Percentiles rank a stretch among this genome's conserved stretches.
phyloP scores from a whole-genome alignment of 805 yeast genomes.

The Priceomyces fermenticarens region DNA sequence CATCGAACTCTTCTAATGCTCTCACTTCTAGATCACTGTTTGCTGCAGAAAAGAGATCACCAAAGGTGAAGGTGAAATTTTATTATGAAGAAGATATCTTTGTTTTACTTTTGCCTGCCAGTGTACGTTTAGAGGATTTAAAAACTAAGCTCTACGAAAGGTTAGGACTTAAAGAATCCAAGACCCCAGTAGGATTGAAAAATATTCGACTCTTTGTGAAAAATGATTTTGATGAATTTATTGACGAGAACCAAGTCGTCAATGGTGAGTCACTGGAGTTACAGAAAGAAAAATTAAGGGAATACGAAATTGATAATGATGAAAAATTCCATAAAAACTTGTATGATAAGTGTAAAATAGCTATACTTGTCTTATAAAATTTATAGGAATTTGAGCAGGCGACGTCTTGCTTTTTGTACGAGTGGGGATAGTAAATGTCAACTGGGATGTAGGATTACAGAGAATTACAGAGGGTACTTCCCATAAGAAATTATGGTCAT shows the following conservation, averaged over 20 bases:
- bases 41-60: constrained; percentile 10
- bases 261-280: constrained; percentile 24
- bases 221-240: constrained; percentile 40
- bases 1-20: constrained; percentile 1
- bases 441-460: too few species aligned
- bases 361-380: constrained; percentile 17
- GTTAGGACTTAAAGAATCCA: constrained; percentile 25
- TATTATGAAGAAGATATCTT: constrained; percentile 80
- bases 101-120: constrained; percentile 57
- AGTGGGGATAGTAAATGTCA: too few species aligned
- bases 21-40: not conserved
- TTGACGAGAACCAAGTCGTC: constrained; percentile 26
- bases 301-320: constrained; percentile 38
- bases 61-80: constrained; percentile 64
- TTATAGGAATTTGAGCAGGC: too few species aligned
- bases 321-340: constrained; percentile 36
- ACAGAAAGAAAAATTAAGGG: constrained; percentile 25
- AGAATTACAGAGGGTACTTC: too few species aligned
- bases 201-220: constrained; percentile 36
- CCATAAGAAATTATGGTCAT: too few species aligned
- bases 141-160: constrained; percentile 51
- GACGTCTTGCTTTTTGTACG: too few species aligned
- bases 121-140: constrained; percentile 47
- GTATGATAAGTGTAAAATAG: constrained; percentile 43
- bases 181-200: constrained; percentile 9